Evolutionary conservation across 768 basidiomycete genomes (phyloP).

Genomic region (Wakefieldia striispora): DNA sequence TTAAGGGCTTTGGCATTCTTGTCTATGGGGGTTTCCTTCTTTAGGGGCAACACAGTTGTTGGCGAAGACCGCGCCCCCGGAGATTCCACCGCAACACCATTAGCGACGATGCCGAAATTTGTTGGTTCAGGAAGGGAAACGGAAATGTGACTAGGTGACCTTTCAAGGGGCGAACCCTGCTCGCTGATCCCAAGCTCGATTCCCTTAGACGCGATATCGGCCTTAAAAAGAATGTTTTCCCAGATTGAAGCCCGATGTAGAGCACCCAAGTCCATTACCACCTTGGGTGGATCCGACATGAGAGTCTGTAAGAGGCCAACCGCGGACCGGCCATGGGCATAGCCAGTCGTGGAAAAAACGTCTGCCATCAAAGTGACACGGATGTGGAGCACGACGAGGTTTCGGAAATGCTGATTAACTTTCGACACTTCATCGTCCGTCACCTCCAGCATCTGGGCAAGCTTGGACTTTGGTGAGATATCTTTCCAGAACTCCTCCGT

Average conservation of each 20-base stretch:
- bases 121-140: conserved; percentile 41
- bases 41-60: conserved; percentile 29
- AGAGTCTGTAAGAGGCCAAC: conserved; percentile 73
- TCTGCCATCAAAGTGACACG: conserved; percentile 83
- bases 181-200: conserved; percentile 48
- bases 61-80: conserved; percentile 22
- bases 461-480: conserved; percentile 52
- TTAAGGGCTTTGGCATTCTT: conserved; percentile 75
- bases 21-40: conserved; percentile 47
- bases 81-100: conserved; percentile 28
- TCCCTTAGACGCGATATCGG: conserved; percentile 51
- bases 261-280: conserved; percentile 70
- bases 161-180: conserved; percentile 44
- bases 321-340: conserved; percentile 75
- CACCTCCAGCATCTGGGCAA: conserved; percentile 60
- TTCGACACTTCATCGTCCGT: conserved; percentile 46
- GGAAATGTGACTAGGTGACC: conserved; percentile 44
- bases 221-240: conserved; percentile 82
- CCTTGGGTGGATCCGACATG: conserved; percentile 58
- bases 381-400: conserved; percentile 71
- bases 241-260: conserved; percentile 81
- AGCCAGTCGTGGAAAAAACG: conserved; percentile 80
- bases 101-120: conserved; percentile 29
- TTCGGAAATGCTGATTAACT: conserved; percentile 66
- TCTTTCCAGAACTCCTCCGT: conserved; percentile 72